Conservation (phyloP, 257 asterid genomes). For the Henckelia pumila region DNA sequence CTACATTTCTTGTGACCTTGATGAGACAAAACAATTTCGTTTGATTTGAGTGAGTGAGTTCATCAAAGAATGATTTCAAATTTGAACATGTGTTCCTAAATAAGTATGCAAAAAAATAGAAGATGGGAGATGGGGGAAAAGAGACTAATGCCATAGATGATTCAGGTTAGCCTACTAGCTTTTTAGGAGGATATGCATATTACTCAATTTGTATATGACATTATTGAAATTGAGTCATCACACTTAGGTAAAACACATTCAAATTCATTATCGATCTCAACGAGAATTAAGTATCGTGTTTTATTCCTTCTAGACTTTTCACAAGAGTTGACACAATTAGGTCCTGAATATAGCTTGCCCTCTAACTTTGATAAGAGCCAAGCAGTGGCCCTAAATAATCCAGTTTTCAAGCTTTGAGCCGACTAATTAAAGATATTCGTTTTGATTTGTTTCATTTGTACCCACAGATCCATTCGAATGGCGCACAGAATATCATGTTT, state of each 20-base stretch:
- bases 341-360: too few species aligned
- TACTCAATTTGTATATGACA: not conserved
- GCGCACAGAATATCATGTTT: too few species aligned
- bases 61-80: not conserved
- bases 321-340: too few species aligned
- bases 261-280: too few species aligned
- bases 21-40: constrained; percentile 25
- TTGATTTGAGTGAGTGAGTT: constrained; percentile 18
- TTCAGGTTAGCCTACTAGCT: not conserved
- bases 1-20: constrained; percentile 73
- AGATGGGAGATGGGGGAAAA: constrained; percentile 1
- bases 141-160: not conserved
- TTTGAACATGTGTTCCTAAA: too few species aligned
- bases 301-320: too few species aligned
- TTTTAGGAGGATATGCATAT: not conserved
- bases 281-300: too few species aligned
- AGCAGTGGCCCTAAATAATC: not conserved
- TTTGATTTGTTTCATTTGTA: too few species aligned
- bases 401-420: not conserved
- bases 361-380: not conserved
- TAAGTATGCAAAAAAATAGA: not conserved
- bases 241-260: not conserved
- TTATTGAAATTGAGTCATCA: too few species aligned
- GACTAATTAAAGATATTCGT: not conserved
- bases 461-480: too few species aligned